These are phyloP conservation scores for Aspergillus fructus DNA, from an alignment of 2,329 filamentous ascomycete genomes.

Conservation along the genomic window DNA sequence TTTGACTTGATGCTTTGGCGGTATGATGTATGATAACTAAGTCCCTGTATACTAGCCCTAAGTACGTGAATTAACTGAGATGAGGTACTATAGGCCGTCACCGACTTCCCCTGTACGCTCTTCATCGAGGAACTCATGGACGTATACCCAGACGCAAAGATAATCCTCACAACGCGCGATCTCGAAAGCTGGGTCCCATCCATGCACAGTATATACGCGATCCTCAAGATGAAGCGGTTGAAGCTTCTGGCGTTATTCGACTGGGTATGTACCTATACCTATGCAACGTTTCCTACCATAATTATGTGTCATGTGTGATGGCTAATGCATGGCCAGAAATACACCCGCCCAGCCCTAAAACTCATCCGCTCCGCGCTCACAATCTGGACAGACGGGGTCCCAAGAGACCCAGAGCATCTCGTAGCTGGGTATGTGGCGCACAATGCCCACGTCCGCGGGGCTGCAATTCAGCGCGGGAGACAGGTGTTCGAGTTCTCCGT, in stretches of 20 bases:
- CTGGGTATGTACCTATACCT: not conserved
- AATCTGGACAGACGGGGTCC: not conserved
- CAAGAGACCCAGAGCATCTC: not conserved
- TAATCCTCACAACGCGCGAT: constrained; percentile 15
- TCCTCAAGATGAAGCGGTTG: constrained; percentile 5
- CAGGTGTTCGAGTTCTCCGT: constrained; percentile 26
- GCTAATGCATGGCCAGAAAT: not conserved
- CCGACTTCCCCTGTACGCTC: constrained; percentile 14
- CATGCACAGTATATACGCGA: constrained; percentile 1
- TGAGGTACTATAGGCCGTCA: constrained; percentile 7
- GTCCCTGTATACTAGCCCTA: too few species aligned
- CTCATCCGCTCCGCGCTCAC: not conserved
- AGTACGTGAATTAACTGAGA: not conserved
- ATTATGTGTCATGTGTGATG: too few species aligned
- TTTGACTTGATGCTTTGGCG: constrained; percentile 9
- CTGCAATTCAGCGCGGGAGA: not conserved
- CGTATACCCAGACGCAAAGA: constrained; percentile 20
- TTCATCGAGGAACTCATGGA: constrained; percentile 20
- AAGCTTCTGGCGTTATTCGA: not conserved
- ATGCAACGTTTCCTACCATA: too few species aligned
- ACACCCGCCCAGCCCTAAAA: not conserved
- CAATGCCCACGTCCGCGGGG: not conserved
- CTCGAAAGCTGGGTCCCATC: constrained; percentile 6
- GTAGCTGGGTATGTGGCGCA: not conserved
- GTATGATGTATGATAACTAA: constrained; percentile 1